Percentiles rank a stretch among this genome's conserved stretches.
These are phyloP conservation scores for Gautieria morchelliformis DNA, from an alignment of 768 basidiomycete genomes.

Conservation along the genomic window DNA sequence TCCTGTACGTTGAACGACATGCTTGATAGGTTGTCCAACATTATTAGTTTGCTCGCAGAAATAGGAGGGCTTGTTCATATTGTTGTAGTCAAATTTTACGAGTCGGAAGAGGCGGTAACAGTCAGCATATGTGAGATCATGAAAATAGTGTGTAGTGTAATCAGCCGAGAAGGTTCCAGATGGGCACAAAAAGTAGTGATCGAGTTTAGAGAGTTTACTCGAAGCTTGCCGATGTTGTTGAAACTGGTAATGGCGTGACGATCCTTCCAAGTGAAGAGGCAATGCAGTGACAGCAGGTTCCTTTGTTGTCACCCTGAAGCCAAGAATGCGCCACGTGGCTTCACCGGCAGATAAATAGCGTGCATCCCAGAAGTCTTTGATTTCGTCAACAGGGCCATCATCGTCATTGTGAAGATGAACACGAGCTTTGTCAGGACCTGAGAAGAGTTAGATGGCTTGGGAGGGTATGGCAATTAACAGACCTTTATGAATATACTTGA, in stretches of 20 bases:
- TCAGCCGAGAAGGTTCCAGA: too few relatives aligned
- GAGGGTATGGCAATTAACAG: not conserved
- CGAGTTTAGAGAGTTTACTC: constrained; percentile 11
- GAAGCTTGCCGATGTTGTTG: constrained; percentile 16
- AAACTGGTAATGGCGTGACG: too few relatives aligned
- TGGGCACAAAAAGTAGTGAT: too few relatives aligned
- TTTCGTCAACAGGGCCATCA: constrained; percentile 20
- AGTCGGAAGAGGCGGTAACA: constrained; percentile 14
- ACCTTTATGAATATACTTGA: constrained; percentile 34
- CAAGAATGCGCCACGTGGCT: constrained; percentile 28
- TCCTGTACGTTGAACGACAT: constrained; percentile 10
- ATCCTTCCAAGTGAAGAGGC: constrained; percentile 28
- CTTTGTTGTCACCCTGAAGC: constrained; percentile 25
- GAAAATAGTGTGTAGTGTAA: too few relatives aligned
- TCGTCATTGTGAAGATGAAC: constrained; percentile 1
- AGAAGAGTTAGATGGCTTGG: not conserved
- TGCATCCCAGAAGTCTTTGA: constrained; percentile 26
- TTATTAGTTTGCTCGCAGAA: constrained; percentile 6
- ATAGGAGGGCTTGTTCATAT: not conserved
- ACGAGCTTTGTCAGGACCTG: constrained; percentile 13
- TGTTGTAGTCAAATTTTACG: not conserved
- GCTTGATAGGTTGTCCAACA: constrained; percentile 7
- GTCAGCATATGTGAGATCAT: constrained; percentile 14
- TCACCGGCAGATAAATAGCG: constrained; percentile 27
- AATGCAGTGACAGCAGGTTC: constrained; percentile 25